These are phyloP conservation scores for Fusarium piperis DNA, from an alignment of 2,329 filamentous ascomycete species.

Conservation along the genomic window DNA sequence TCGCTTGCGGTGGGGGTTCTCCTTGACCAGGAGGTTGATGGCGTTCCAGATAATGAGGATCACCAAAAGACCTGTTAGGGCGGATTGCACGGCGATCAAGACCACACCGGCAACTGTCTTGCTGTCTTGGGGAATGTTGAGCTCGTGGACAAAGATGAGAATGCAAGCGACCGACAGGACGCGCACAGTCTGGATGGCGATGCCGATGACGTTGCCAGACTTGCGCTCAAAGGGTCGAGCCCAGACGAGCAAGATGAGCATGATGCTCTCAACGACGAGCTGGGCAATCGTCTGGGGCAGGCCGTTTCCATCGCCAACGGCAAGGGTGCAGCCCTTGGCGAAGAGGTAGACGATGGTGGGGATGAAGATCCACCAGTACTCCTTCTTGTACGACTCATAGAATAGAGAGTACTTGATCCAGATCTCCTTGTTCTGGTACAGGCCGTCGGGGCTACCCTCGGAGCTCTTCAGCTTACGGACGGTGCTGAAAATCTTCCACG, in stretches of 20 bases:
- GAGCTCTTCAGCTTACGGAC: constrained; percentile 77
- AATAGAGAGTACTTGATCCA: constrained; percentile 98
- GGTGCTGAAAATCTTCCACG: constrained; percentile 81
- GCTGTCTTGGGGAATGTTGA: constrained; percentile 88
- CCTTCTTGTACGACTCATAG: constrained; percentile 94
- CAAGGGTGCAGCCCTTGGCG: constrained; percentile 85
- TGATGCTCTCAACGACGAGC: constrained; percentile 80
- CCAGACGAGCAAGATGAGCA: constrained; percentile 85
- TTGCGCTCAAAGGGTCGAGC: constrained; percentile 86
- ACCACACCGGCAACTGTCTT: constrained; percentile 95
- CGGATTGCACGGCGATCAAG: constrained; percentile 89
- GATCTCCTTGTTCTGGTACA: constrained; percentile 89
- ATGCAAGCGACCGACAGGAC: constrained; percentile 90
- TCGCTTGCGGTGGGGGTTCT: constrained; percentile 89
- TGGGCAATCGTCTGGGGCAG: constrained; percentile 83
- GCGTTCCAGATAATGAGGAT: constrained; percentile 92
- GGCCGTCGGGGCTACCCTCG: constrained; percentile 75
- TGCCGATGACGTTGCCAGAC: constrained; percentile 92
- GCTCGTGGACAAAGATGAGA: constrained; percentile 91
- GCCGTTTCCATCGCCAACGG: constrained; percentile 85
- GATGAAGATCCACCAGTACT: constrained; percentile 97
- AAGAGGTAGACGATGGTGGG: constrained; percentile 92
- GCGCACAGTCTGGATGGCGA: constrained; percentile 87
- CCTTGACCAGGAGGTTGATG: constrained; percentile 80
- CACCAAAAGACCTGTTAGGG: constrained; percentile 82